These are phyloP conservation scores for Fraxinus cuspidata DNA, from an alignment of 257 asterid genomes.

Conservation along the genomic window DNA sequence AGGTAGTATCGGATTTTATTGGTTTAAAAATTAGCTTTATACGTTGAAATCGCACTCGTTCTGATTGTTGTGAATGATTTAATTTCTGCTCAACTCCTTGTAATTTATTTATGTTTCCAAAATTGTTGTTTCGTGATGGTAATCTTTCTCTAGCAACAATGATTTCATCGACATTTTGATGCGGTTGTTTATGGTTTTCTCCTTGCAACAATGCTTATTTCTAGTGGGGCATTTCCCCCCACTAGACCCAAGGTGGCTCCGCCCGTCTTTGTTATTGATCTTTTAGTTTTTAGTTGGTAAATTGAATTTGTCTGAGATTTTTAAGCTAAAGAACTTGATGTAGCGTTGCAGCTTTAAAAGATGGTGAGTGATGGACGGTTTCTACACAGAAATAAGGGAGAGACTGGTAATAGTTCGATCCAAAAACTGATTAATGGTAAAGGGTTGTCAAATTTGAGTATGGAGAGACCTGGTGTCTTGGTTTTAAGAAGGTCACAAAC, in stretches of 20 bases:
- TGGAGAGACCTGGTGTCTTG: background rate
- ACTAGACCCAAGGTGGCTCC: too few relatives aligned
- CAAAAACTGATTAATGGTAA: background rate
- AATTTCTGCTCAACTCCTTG: background rate
- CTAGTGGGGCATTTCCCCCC: too few relatives aligned
- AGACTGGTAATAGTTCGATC: background rate
- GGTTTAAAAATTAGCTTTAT: too few relatives aligned
- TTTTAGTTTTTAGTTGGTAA: background rate
- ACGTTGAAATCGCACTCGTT: background rate
- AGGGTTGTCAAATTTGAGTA: background rate
- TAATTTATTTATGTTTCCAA: too few relatives aligned
- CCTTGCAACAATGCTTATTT: too few relatives aligned
- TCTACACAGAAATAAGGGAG: background rate
- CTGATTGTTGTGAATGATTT: background rate
- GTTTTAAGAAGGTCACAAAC: background rate
- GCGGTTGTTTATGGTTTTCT: too few relatives aligned
- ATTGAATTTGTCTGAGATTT: background rate
- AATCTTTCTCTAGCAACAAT: too few relatives aligned
- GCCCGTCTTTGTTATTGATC: background rate
- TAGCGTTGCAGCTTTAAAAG: background rate
- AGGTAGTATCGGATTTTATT: background rate
- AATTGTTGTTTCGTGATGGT: too few relatives aligned
- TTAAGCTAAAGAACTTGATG: background rate
- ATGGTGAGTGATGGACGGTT: background rate
- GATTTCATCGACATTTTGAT: too few relatives aligned